Conservation (phyloP, 805 yeast genomes). For the Starmera caribaea region DNA sequence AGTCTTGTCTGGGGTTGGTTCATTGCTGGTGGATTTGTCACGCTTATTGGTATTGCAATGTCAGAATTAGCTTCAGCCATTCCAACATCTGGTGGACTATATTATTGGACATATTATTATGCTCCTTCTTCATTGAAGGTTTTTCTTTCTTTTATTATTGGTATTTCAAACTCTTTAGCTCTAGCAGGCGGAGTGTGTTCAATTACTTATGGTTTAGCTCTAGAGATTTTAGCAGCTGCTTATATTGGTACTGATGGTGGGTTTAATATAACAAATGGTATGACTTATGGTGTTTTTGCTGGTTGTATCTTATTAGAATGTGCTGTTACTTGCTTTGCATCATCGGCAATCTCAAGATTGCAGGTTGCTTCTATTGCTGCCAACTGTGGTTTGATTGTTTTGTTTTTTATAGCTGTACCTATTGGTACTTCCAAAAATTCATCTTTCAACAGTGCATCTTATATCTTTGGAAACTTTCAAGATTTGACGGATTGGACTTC, state of each 20-base stretch:
- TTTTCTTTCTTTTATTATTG: slow-evolving; percentile 48
- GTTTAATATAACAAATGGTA: slow-evolving; percentile 41
- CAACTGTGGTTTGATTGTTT: slow-evolving; percentile 39
- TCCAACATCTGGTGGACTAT: slow-evolving; percentile 70
- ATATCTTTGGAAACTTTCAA: slow-evolving; percentile 44
- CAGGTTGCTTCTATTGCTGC: slow-evolving; percentile 46
- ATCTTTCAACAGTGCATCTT: slow-evolving; percentile 37
- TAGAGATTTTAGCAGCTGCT: slow-evolving; percentile 46
- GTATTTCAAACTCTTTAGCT: slow-evolving; percentile 55
- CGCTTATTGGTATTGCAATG: slow-evolving; percentile 46
- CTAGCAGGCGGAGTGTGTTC: slow-evolving; percentile 54
- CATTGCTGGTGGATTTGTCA: slow-evolving; percentile 40
- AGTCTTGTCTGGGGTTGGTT: slow-evolving; percentile 62
- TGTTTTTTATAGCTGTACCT: slow-evolving; percentile 54
- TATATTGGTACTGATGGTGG: slow-evolving; percentile 38
- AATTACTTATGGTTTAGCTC: slow-evolving; percentile 54
- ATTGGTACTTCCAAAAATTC: slow-evolving; percentile 36
- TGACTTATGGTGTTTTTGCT: slow-evolving; percentile 51
- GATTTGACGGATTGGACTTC: slow-evolving; percentile 46
- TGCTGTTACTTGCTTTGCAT: slow-evolving; percentile 40
- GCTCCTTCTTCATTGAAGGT: slow-evolving; percentile 42
- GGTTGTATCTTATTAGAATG: slow-evolving; percentile 45
- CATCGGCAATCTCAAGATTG: slow-evolving; percentile 41
- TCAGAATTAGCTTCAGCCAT: slow-evolving; percentile 54
- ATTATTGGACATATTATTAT: slow-evolving; percentile 53